Evolutionary conservation across 768 basidiomycete genomes (phyloP).

Genomic region (Boletus rubroflammeus): DNA sequence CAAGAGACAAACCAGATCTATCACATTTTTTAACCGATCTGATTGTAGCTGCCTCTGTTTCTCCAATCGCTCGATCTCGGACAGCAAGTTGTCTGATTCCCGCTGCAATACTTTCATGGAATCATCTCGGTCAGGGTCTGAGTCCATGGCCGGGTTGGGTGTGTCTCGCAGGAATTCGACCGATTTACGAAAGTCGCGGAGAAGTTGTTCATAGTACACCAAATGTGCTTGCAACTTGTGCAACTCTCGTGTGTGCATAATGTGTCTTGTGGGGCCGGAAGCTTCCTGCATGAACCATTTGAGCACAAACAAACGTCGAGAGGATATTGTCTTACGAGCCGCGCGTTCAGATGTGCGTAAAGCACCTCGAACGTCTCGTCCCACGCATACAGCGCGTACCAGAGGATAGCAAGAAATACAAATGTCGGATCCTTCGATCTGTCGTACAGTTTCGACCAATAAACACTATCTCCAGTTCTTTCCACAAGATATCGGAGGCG

Average conservation of each 20-base stretch:
- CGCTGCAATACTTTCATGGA: slow-evolving; percentile 12
- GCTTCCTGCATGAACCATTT: slow-evolving; percentile 38
- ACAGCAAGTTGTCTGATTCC: slow-evolving; percentile 32
- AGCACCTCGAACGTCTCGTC: slow-evolving; percentile 54
- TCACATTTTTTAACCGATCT: slow-evolving; percentile 30
- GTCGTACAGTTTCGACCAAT: slow-evolving; percentile 34
- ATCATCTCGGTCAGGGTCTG: slow-evolving; percentile 3
- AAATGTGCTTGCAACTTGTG: slow-evolving; percentile 57
- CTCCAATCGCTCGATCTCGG: slow-evolving; percentile 41
- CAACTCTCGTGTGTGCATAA: slow-evolving; percentile 47
- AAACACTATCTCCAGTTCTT: slow-evolving; percentile 34
- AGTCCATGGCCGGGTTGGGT: slow-evolving; percentile 45
- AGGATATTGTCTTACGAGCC: slow-evolving; percentile 34
- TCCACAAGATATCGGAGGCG: slow-evolving; percentile 30
- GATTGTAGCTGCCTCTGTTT: slow-evolving; percentile 26
- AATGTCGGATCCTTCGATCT: slow-evolving; percentile 33
- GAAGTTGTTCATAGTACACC: slow-evolving; percentile 50
- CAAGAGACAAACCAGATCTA: slow-evolving; percentile 23
- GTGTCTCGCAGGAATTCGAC: slow-evolving; percentile 48
- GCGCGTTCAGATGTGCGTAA: slow-evolving; percentile 45
- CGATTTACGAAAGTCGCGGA: slow-evolving; percentile 52
- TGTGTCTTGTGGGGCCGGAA: slow-evolving; percentile 35
- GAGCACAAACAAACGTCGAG: neutral
- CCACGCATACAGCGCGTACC: slow-evolving; percentile 62
- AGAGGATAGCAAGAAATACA: slow-evolving; percentile 40